Evolutionary conservation across 2,329 filamentous ascomycete genomes (phyloP).

Genomic region (Ophiognomonia clavigignenti-juglandacearum): DNA sequence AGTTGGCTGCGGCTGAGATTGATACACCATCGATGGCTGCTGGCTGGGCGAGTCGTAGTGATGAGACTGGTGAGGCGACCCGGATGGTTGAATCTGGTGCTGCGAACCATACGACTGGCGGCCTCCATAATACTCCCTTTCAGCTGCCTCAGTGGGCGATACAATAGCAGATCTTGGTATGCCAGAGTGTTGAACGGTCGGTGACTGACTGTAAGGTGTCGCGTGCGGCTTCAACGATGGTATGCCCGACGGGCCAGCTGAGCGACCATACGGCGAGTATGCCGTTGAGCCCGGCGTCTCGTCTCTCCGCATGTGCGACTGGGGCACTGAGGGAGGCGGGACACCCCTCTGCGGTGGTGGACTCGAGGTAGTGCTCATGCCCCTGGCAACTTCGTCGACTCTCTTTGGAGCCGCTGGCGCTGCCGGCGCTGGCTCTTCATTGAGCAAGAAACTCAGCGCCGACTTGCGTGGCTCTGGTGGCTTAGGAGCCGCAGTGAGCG

Average conservation of each 20-base stretch:
- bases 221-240: conserved; percentile 48
- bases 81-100: conserved; percentile 25
- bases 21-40: conserved; percentile 22
- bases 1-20: conserved; percentile 23
- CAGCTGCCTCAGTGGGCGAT: conserved; percentile 33
- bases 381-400: conserved; percentile 40
- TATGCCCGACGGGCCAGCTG: conserved; percentile 40
- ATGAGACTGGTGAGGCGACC: conserved; percentile 25
- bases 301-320: conserved; percentile 43
- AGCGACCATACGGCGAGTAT: conserved; percentile 42
- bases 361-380: conserved; percentile 41
- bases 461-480: conserved; percentile 51
- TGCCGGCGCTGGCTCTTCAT: conserved; percentile 46
- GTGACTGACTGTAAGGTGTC: conserved; percentile 41
- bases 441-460: conserved; percentile 58
- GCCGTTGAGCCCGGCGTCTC: conserved; percentile 35
- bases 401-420: conserved; percentile 45
- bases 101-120: conserved; percentile 29
- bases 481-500: conserved; percentile 33
- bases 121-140: conserved; percentile 43
- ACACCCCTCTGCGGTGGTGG: conserved; percentile 44
- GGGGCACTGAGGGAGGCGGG: conserved; percentile 33
- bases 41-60: conserved; percentile 21
- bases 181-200: conserved; percentile 42
- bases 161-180: conserved; percentile 40